A percentile compares a stretch with the other conserved stretches of the same genome.
These are phyloP conservation scores for Amauroascus verrucosus DNA, from an alignment of 2,329 filamentous ascomycete genomes.

Conservation along the genomic window DNA sequence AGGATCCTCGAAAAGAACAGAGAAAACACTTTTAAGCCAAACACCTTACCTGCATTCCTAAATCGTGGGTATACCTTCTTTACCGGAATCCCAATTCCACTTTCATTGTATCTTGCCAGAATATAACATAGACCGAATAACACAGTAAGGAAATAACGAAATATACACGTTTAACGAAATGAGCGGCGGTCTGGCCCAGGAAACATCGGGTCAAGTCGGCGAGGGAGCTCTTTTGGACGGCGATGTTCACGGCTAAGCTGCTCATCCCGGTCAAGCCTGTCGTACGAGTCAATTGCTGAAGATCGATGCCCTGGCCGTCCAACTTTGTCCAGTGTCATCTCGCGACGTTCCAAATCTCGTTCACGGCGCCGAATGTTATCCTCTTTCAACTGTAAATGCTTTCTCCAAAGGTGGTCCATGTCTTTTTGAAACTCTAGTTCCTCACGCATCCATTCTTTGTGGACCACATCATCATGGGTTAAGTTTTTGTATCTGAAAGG, in stretches of 20 bases:
- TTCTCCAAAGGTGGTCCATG: slow-evolving; percentile 11
- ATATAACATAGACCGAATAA: not conserved
- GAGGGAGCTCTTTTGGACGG: slow-evolving; percentile 1
- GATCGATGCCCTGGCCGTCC: not conserved
- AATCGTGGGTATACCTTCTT: not conserved
- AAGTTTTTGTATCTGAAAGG: not conserved
- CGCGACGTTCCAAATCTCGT: slow-evolving; percentile 9
- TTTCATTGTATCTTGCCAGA: not conserved
- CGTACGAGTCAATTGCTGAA: slow-evolving; percentile 6
- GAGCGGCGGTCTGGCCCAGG: not conserved
- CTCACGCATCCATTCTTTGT: slow-evolving; percentile 10
- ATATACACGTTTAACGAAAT: not conserved
- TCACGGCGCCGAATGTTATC: slow-evolving; percentile 7
- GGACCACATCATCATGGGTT: slow-evolving; percentile 6
- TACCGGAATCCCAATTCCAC: not conserved
- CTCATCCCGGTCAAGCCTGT: slow-evolving; percentile 12
- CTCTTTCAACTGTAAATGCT: slow-evolving; percentile 9
- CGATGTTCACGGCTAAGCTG: slow-evolving; percentile 7
- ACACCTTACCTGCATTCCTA: not conserved
- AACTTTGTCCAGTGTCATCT: not conserved
- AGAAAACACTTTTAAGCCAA: not conserved
- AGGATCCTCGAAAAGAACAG: not conserved
- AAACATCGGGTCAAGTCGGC: not conserved
- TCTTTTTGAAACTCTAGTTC: slow-evolving; percentile 11
- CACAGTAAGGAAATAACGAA: not conserved